Conservation (phyloP, 306 rosid species). For the Castanea crenata region DNA sequence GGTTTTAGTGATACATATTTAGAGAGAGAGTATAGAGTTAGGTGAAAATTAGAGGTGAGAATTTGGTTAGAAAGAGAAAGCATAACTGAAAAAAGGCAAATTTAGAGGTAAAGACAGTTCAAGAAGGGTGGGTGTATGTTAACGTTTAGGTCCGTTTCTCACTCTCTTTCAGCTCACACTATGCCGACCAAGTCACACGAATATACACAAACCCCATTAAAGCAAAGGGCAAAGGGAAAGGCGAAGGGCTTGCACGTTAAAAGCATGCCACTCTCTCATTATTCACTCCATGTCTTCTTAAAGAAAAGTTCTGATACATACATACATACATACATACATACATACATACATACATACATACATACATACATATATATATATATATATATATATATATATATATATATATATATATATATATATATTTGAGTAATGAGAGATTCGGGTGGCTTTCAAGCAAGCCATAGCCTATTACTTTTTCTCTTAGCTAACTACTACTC, state of each 20-base stretch:
- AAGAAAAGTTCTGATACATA: constrained; percentile 29
- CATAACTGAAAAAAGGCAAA: constrained; percentile 29
- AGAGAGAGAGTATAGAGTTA: constrained; percentile 13
- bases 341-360: neutral
- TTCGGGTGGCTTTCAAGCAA: constrained; percentile 46
- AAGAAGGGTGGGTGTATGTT: constrained; percentile 34
- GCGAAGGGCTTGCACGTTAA: constrained; percentile 41
- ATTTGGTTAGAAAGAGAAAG: constrained; percentile 13
- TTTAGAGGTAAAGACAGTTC: constrained; percentile 6
- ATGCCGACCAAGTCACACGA: constrained; percentile 34
- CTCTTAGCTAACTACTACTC: too few relatives aligned
- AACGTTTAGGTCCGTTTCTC: constrained; percentile 43
- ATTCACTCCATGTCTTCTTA: constrained; percentile 29
- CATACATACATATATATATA: neutral
- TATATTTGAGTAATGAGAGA: constrained; percentile 29
- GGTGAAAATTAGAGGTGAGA: constrained; percentile 32
- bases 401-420: neutral
- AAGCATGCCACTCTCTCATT: constrained; percentile 43
- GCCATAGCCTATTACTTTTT: constrained; percentile 7
- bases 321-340: too few relatives aligned
- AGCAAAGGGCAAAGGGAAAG: constrained; percentile 22
- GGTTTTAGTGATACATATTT: neutral
- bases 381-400: neutral
- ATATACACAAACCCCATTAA: constrained; percentile 30
- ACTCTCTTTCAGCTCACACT: constrained; percentile 29